Evolutionary conservation across 208 protist genomes (phyloP), one percentile per base, ranked within the genome.

Genomic region (Trypanosoma vivax): DNA sequence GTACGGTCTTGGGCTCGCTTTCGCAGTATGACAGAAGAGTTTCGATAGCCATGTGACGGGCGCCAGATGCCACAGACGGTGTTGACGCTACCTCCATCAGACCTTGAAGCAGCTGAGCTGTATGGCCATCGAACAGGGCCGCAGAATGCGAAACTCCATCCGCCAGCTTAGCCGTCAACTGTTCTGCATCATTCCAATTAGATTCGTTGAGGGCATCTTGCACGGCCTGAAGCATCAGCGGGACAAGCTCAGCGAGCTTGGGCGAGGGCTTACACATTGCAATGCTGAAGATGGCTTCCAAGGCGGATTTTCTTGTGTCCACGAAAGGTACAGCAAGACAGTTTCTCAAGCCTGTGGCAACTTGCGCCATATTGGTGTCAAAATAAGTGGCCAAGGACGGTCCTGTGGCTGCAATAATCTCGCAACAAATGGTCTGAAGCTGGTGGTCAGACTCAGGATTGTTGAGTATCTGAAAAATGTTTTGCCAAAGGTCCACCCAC

Each of bases 21-120:
- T 94, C 88, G 61, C 83, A 90, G 38, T 83, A 86, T 3, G 81
- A 74, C 46, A 94, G 43, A 41, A 94, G 51, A 11, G 79, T 54
- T 56, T 94, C 88, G 51, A 94, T 73, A 11, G 81, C 81, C 65
- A 88, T 81, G 61, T 90, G 80, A 52, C 86, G 79, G 7, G 72
- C 81, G 5, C 60, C 63, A 5, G 41, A 29, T 23, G 59, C 64
- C 2, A 90, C 77, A 41, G 68, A 57, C 33, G 66, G 63, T 13
- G 82, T 49, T 2, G 82, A 71, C 1, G 81, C 79, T 13, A 90
- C 79, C 51, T 81, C 68, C 73, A 90, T 84, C 70, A 93, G 69
- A 13, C 79, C 77, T 33, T 63, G 66, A 19, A 93, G 57, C 14
- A 93, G 57, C 2, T 48, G 52, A 24, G 68, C 46, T 13, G 71